Base-by-base conservation (phyloP, 495 filamentous ascomycete genomes). In the Aspergillus carlsbadensis region DNA sequence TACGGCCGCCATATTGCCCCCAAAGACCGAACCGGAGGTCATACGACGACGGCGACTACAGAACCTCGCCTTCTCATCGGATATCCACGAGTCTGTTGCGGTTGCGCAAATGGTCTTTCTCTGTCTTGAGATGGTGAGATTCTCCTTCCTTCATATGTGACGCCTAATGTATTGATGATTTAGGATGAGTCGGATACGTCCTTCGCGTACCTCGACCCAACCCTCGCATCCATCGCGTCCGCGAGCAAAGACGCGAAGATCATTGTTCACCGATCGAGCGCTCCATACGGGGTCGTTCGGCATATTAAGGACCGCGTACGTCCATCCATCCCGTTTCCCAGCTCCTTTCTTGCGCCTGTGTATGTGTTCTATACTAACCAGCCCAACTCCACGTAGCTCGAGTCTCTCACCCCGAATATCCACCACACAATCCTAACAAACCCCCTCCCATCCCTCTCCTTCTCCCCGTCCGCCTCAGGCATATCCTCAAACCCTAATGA, bases 391-490 rank as follows among this genome's bases (percentile, higher is more conserved):
- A 84, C 6, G 43, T 5, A 47, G 22, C 10, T 29, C 44, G 21
- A 22, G 44, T 6, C n/a, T 35, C 6, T 50, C 63, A n/a, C 60
- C 63, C 4, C 63, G 86, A 0, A 76, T 77, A 0, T 72, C 84
- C 14, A 71, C 66, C 11, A 91, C 59, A 86, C 91, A 53, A 77
- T 93, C 24, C 79, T 93, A 10, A 88, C 87, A 13, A 93, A 91
- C 63, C 89, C 89, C 11, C 87, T 91, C 59, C 91, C 91, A 58
- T 70, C 91, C 0, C 83, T 89, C 11, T 87, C 91, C 59, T 92
- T 92, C 58, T 70, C 91, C 0, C 83, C 88, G 15, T 87, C 89
- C 54, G 89, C 89, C n/a, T 87, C 85, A 0, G 87, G 87, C 0
- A 77, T 92, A 62, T 71, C 91, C 13, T 77, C 90, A 40, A 62